These are phyloP conservation scores for Dipodascopsis uninucleata DNA, from an alignment of 805 yeast species.

Conservation along the genomic window DNA sequence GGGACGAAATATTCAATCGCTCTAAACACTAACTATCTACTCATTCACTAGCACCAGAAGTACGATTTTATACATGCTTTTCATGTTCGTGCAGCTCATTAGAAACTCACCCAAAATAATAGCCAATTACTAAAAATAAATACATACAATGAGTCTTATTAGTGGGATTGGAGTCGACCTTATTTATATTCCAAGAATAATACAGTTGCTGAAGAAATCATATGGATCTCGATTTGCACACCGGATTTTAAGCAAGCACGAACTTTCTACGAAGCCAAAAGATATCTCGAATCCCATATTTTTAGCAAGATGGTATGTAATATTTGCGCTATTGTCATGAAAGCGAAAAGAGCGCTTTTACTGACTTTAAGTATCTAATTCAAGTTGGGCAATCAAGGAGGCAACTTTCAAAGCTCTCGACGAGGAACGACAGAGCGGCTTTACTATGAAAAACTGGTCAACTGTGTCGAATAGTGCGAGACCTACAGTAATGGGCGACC, in stretches of 20 bases:
- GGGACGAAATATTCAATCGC: no score
- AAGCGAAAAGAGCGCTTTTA: no score
- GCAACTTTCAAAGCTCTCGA: constrained; percentile 26
- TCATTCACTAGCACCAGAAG: no score
- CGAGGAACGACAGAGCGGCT: constrained; percentile 10
- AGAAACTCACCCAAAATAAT: no score
- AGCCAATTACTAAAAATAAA: no score
- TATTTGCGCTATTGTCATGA: neutral
- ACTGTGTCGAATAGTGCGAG: constrained; percentile 9
- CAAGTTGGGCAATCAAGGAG: constrained; percentile 28
- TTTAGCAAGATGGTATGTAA: constrained; percentile 22
- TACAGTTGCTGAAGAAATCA: constrained; percentile 9
- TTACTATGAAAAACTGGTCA: constrained; percentile 23
- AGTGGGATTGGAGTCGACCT: constrained; percentile 22
- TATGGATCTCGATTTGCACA: constrained; percentile 5
- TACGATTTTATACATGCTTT: no score
- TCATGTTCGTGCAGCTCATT: no score
- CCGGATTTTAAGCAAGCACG: constrained; percentile 14
- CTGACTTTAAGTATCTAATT: constrained; percentile 1
- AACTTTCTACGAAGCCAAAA: neutral
- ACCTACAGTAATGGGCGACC: neutral
- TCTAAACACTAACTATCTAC: no score
- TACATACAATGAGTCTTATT: no score
- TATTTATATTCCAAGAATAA: constrained; percentile 16
- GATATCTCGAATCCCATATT: constrained; percentile 4